A percentile compares a stretch with the other conserved stretches of the same genome.
Evolutionary conservation across 371 early-diverging fungal genomes (phyloP).

Genomic region (Capillidium heterosporum): DNA sequence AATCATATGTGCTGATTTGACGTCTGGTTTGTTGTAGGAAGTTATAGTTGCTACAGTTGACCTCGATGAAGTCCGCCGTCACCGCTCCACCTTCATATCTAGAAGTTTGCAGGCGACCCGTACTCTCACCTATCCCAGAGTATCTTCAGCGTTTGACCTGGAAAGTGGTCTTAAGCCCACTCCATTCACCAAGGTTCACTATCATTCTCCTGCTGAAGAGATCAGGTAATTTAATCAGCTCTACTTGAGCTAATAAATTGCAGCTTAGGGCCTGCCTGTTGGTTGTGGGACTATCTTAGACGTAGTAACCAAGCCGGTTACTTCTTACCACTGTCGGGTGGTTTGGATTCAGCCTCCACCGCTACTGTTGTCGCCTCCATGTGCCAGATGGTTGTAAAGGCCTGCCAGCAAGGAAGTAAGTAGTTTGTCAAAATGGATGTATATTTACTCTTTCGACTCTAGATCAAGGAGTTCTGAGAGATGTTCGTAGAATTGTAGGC

Average conservation of each 20-base stretch:
- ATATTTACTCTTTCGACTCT: constrained; percentile 8
- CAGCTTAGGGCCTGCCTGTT: constrained; percentile 89
- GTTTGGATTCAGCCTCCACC: constrained; percentile 90
- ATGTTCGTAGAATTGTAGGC: constrained; percentile 50
- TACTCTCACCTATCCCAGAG: constrained; percentile 35
- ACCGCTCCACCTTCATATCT: constrained; percentile 47
- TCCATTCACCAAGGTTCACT: constrained; percentile 16
- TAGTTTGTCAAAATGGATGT: not conserved
- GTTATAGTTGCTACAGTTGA: constrained; percentile 84
- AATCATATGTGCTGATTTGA: not conserved
- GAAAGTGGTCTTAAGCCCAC: constrained; percentile 12
- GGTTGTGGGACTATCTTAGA: constrained; percentile 97
- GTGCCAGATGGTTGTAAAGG: constrained; percentile 73
- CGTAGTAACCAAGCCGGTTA: constrained; percentile 76
- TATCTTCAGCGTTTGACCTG: constrained; percentile 24
- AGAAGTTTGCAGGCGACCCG: constrained; percentile 62
- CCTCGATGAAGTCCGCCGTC: constrained; percentile 71
- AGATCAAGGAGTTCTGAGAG: constrained; percentile 49
- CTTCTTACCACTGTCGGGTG: constrained; percentile 92
- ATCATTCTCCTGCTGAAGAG: constrained; percentile 55
- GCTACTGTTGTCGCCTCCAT: constrained; percentile 86
- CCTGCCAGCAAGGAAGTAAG: constrained; percentile 34
- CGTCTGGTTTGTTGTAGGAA: constrained; percentile 30
- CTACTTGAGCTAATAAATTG: not conserved
- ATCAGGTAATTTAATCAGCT: constrained; percentile 27